Base-by-base conservation (phyloP, 129 eudicot genomes). In the Saussurea involucrata region DNA sequence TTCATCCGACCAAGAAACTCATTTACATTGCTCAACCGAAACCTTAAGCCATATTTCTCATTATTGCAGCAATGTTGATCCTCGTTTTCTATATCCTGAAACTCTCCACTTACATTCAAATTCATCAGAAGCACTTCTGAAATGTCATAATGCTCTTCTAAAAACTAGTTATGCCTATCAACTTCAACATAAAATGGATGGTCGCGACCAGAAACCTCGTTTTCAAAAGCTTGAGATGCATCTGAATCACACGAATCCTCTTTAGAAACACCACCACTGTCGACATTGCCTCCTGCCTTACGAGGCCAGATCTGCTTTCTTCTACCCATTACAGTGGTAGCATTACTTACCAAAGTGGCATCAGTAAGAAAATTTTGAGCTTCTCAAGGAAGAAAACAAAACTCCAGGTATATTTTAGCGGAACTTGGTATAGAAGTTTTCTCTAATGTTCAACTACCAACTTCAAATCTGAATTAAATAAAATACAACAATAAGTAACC, bases 51-150 rank as follows among this genome's bases (percentile, higher is more conserved):
- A n/a, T n/a, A n/a, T n/a, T n/a, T n/a, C n/a, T n/a, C n/a, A n/a
- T n/a, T n/a, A n/a, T n/a, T n/a, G n/a, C n/a, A n/a, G n/a, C n/a
- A n/a, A n/a, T n/a, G n/a, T n/a, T n/a, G n/a, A n/a, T n/a, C n/a
- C n/a, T n/a, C n/a, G n/a, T n/a, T n/a, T n/a, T n/a, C n/a, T n/a
- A n/a, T n/a, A n/a, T n/a, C n/a, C n/a, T n/a, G n/a, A n/a, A n/a
- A n/a, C n/a, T n/a, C n/a, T n/a, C n/a, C n/a, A n/a, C n/a, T n/a
- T n/a, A n/a, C n/a, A n/a, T n/a, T n/a, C n/a, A n/a, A n/a, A n/a
- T 92, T 85, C 49, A 81, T 74, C 63, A 95, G 85, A 66, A 92
- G 63, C 81, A 92, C 84, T 86, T 95, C 96, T 0, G 99, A 81
- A 13, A 95, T 78, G 76, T 95, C 97, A 10, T 64, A 81, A 85